Evolutionary conservation across 371 early-diverging fungal species (phyloP), one percentile per base, ranked within the genome.

Genomic region (Lichtheimia ornata): DNA sequence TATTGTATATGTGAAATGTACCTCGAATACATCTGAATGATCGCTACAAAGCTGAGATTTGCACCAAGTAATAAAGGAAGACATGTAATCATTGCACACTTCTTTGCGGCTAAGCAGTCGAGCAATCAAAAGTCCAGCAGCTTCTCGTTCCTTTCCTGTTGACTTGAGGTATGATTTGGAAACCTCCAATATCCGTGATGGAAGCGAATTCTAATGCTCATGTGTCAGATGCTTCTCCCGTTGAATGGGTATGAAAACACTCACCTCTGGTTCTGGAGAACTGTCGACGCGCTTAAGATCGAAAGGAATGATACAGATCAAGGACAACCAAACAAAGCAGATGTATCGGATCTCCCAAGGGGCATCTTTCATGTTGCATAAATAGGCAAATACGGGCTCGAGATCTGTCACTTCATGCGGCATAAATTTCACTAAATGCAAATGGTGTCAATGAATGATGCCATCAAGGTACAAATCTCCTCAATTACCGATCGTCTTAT

Each of bases 221-320:
- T 6, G 15, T 52, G 15, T 25, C 18, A 41, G 22, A 15, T 12
- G 18, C 6, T 13, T 2, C 6, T 30, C n/a, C n/a, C n/a, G n/a
- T n/a, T n/a, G n/a, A n/a, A n/a, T n/a, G n/a, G n/a, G n/a, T n/a
- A n/a, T n/a, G n/a, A n/a, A n/a, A n/a, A n/a, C n/a, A n/a, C n/a
- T n/a, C 28, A 62, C 52, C 41, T 63, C 62, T 17, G n/a, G 30
- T 22, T 30, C 58, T 2, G 66, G 57, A 1, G 84, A 83, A 64
- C 91, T 90, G 66, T 95, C 97, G 18, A 97, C 84, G 17, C 77
- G 87, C 59, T 79, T 83, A 14, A 97, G 80, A 73, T 97, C 95
- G 69, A 97, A 97, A 2, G 98, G 98, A 25, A 94, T 88, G 94
- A 94, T 93, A 56, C 88, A 85, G 62, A 96, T 84, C 43, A 96